Percentiles rank a stretch among this genome's conserved stretches.
Evolutionary conservation across 139 green algal species (phyloP).

Genomic region (Chlorella sp.): DNA sequence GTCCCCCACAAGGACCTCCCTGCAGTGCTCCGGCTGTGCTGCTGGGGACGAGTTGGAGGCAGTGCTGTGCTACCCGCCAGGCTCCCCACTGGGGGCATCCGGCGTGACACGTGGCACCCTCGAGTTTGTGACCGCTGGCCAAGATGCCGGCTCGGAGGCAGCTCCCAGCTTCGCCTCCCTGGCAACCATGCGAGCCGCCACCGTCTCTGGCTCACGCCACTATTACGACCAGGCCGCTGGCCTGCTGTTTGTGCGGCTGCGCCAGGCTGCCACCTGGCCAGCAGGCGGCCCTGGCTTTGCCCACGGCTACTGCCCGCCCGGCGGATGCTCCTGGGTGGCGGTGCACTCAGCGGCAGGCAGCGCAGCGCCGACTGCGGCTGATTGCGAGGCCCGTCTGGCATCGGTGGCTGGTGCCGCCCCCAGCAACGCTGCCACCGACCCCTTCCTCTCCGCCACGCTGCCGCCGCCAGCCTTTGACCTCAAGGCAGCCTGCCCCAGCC

Average conservation of each 20-base stretch:
- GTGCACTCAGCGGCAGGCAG: not conserved
- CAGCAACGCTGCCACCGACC: not conserved
- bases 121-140: not conserved
- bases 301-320: conserved; percentile 7
- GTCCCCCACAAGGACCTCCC: not conserved
- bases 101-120: not conserved
- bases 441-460: not conserved
- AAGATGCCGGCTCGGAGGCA: not conserved
- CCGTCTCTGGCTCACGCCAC: not conserved
- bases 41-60: not conserved
- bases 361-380: not conserved
- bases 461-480: not conserved
- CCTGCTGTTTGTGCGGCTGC: conserved; percentile 4
- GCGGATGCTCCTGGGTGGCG: not conserved
- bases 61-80: not conserved
- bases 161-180: not conserved
- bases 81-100: not conserved
- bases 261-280: conserved; percentile 2
- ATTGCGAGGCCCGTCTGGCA: not conserved
- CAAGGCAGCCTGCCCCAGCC: not conserved
- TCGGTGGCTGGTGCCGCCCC: not conserved
- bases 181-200: not conserved
- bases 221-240: not conserved
- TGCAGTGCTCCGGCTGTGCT: conserved; percentile 5
- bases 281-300: not conserved